Conservation (phyloP, 2,329 filamentous ascomycete genomes). For the Penicillium sp. region DNA sequence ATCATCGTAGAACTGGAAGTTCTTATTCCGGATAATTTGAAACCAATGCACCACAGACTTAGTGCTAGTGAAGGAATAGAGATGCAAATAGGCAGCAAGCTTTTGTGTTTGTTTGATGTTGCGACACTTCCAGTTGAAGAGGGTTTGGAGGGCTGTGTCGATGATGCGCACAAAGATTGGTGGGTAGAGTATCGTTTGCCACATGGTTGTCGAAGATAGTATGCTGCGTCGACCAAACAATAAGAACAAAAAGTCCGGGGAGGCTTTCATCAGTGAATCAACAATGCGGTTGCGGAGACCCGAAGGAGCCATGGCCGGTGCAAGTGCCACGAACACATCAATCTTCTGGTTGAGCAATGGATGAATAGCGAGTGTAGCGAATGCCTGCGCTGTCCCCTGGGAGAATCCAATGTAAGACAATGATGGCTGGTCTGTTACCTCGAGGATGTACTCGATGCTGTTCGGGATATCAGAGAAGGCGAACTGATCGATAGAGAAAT, state of each 20-base stretch:
- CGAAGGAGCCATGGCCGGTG: conserved; percentile 93
- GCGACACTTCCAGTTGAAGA: conserved; percentile 84
- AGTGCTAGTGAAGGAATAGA: conserved; percentile 95
- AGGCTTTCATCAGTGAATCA: conserved; percentile 89
- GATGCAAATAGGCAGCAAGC: conserved; percentile 88
- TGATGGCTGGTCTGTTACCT: conserved; percentile 76
- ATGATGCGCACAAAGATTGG: conserved; percentile 88
- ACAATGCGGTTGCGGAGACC: conserved; percentile 88
- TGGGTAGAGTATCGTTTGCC: conserved; percentile 93
- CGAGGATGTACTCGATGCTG: conserved; percentile 86
- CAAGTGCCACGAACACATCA: conserved; percentile 93
- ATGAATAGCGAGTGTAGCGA: conserved; percentile 88
- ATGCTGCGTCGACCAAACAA: conserved; percentile 91
- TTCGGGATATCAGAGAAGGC: conserved; percentile 97
- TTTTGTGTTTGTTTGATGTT: conserved; percentile 90
- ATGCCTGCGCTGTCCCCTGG: conserved; percentile 94
- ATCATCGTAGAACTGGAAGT: conserved; percentile 98
- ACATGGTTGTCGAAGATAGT: conserved; percentile 90
- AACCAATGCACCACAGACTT: conserved; percentile 99
- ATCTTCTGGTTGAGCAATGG: conserved; percentile 88
- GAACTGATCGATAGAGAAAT: conserved; percentile 98
- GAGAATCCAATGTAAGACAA: conserved; percentile 97
- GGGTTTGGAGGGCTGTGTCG: conserved; percentile 74
- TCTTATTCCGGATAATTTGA: conserved; percentile 94
- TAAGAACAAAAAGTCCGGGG: conserved; percentile 86